phyloP scores from a whole-genome alignment of 148 eudicot genomes.

The Persicaria maculosa region DNA sequence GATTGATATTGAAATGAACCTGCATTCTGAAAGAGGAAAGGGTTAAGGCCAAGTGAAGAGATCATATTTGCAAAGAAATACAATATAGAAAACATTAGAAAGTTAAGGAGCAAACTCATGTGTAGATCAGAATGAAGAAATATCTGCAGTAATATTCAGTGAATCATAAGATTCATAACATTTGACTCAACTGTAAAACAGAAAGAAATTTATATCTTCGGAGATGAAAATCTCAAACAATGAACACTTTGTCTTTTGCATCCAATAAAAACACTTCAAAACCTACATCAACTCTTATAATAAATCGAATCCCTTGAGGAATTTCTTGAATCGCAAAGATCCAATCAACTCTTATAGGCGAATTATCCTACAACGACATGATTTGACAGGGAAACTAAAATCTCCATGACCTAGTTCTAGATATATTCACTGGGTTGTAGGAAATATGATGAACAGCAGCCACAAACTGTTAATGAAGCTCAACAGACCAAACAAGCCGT shows the following conservation, averaged over 20 bases:
- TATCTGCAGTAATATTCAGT: no score
- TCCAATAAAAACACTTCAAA: not conserved
- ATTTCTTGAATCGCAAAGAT: not conserved
- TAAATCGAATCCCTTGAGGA: not conserved
- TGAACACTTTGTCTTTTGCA: not conserved
- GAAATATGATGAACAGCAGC: no score
- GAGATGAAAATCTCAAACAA: no score
- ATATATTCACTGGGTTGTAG: no score
- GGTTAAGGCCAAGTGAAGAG: no score
- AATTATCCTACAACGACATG: not conserved
- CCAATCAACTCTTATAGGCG: not conserved
- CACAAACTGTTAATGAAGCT: no score
- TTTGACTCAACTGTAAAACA: no score
- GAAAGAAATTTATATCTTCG: not conserved
- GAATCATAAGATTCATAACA: not conserved
- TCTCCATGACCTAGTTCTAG: not conserved
- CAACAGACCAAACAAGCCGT: no score
- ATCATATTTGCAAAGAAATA: no score
- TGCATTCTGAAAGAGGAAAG: not conserved
- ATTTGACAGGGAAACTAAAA: not conserved
- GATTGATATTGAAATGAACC: not conserved
- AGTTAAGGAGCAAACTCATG: no score
- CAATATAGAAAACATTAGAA: no score
- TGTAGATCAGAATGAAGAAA: not conserved
- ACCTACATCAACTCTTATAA: not conserved